These are phyloP conservation scores for Citrus cavaleriei DNA, from an alignment of 345 rosid genomes.

Conservation along the genomic window DNA sequence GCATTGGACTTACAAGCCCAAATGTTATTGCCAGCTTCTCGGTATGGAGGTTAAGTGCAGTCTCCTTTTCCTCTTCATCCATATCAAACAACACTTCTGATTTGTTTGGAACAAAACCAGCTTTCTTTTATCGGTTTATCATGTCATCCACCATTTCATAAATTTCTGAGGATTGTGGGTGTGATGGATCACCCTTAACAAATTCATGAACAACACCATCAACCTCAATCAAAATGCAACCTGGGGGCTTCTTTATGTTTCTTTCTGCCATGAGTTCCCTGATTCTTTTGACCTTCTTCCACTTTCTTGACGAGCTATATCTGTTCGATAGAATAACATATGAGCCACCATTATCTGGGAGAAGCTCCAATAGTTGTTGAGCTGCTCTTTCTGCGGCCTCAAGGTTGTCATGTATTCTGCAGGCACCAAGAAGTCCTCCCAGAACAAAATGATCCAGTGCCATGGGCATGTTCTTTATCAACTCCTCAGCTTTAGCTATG, in stretches of 20 bases:
- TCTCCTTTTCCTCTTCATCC: constrained; percentile 27
- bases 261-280: constrained; percentile 18
- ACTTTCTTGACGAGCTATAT: constrained; percentile 7
- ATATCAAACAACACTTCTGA: constrained; percentile 26
- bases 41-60: constrained; percentile 23
- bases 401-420: constrained; percentile 23
- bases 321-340: constrained; percentile 18
- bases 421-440: constrained; percentile 23
- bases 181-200: constrained; percentile 16
- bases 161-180: constrained; percentile 8
- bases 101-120: constrained; percentile 25
- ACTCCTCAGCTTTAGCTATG: constrained; percentile 18
- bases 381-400: constrained; percentile 23
- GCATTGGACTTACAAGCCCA: constrained; percentile 9
- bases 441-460: constrained; percentile 15
- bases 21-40: constrained; percentile 28
- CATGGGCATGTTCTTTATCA: constrained; percentile 16
- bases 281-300: constrained; percentile 11
- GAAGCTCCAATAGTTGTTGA: constrained; percentile 20
- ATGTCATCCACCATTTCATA: constrained; percentile 24
- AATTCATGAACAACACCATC: constrained; percentile 23
- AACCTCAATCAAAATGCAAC: constrained; percentile 25
- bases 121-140: constrained; percentile 16
- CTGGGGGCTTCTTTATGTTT: constrained; percentile 14
- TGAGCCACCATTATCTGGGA: constrained; percentile 18